phyloP scores from a whole-genome alignment of 129 eudicot species.

The Sambucus nigra region DNA sequence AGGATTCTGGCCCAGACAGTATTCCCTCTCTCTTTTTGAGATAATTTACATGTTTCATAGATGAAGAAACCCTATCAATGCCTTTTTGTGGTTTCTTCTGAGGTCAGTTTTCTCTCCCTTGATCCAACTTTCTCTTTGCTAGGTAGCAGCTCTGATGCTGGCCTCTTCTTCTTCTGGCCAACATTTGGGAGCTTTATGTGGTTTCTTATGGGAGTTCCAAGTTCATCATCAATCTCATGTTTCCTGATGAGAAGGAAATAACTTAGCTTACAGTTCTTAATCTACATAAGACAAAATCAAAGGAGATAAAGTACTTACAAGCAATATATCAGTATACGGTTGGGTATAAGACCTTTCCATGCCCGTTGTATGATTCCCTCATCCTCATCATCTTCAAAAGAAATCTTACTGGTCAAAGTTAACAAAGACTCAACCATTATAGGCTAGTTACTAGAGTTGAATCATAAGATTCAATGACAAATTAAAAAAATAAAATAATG shows the following conservation, averaged over 20 bases:
- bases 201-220: slow-evolving; percentile 52
- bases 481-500: background rate
- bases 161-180: slow-evolving; percentile 18
- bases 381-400: slow-evolving; percentile 28
- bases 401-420: slow-evolving; percentile 38
- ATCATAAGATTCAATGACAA: background rate
- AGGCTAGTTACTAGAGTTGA: background rate
- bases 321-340: slow-evolving; percentile 78
- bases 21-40: slow-evolving; percentile 24
- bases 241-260: slow-evolving; percentile 30
- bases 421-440: slow-evolving; percentile 13
- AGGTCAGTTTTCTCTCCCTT: slow-evolving; percentile 18
- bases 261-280: slow-evolving; percentile 1
- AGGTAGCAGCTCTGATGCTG: slow-evolving; percentile 14
- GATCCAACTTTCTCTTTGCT: slow-evolving; percentile 14
- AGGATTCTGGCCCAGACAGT: slow-evolving; percentile 18
- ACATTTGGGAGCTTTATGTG: slow-evolving; percentile 41
- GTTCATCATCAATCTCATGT: slow-evolving; percentile 48
- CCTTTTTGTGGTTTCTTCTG: slow-evolving; percentile 27
- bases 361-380: slow-evolving; percentile 41
- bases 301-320: slow-evolving; percentile 42
- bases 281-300: slow-evolving; percentile 7
- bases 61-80: slow-evolving; percentile 12
- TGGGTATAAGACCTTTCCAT: slow-evolving; percentile 64
- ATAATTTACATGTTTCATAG: slow-evolving; percentile 19